Conservation (phyloP, 169 alveolate species). For the Cryptosporidium ryanae region DNA sequence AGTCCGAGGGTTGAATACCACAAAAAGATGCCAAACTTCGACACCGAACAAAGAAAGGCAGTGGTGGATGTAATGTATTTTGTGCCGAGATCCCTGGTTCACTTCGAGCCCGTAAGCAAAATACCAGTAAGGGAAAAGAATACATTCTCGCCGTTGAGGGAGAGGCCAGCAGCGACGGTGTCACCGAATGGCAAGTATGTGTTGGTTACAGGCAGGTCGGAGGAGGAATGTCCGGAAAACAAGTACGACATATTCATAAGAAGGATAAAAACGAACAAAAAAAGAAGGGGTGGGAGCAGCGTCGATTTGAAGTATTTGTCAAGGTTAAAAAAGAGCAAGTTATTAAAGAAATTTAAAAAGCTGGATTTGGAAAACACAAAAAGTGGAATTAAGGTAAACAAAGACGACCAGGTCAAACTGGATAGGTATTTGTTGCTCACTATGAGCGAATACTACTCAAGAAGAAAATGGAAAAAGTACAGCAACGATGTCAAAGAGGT, state of each 20-base stretch:
- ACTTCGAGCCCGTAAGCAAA: slow-evolving; percentile 21
- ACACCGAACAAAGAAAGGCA: slow-evolving; percentile 1
- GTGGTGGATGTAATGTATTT: slow-evolving; percentile 27
- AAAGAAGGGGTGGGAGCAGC: neutral
- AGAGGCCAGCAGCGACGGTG: slow-evolving; percentile 71
- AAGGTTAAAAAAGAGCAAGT: slow-evolving; percentile 5
- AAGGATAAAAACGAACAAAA: neutral
- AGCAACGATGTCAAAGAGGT: slow-evolving; percentile 48
- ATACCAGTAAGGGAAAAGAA: slow-evolving; percentile 43
- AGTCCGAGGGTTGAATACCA: slow-evolving; percentile 37
- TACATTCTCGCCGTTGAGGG: slow-evolving; percentile 34
- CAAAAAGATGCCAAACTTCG: slow-evolving; percentile 54
- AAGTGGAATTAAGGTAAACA: slow-evolving; percentile 42
- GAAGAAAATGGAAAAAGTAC: slow-evolving; percentile 53
- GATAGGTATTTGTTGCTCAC: slow-evolving; percentile 38
- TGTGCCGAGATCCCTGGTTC: slow-evolving; percentile 62
- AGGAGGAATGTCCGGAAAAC: slow-evolving; percentile 42
- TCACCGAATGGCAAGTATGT: slow-evolving; percentile 69
- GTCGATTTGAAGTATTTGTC: slow-evolving; percentile 13
- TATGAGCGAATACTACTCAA: slow-evolving; percentile 60
- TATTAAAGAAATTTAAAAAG: slow-evolving; percentile 42
- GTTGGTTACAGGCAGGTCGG: slow-evolving; percentile 32
- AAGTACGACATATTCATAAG: slow-evolving; percentile 61
- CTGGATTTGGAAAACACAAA: slow-evolving; percentile 41
- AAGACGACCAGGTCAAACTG: slow-evolving; percentile 36